Conservation (phyloP, 768 basidiomycete species). For the Leucocoprinus leucothites region DNA sequence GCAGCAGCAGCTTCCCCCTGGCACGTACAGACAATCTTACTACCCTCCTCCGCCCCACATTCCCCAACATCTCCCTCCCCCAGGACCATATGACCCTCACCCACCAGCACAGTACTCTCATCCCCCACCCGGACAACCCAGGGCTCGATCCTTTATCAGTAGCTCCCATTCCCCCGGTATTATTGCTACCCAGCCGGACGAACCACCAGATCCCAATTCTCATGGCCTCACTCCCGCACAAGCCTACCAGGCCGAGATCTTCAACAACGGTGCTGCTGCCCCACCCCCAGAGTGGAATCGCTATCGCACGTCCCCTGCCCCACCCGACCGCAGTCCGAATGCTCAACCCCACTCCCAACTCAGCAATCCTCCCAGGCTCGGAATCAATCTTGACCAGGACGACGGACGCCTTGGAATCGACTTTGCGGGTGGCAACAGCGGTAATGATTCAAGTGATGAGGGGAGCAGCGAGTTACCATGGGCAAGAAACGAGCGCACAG, state of each 20-base stretch:
- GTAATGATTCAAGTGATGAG: conserved; percentile 38
- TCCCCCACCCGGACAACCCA: conserved; percentile 32
- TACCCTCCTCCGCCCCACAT: conserved; percentile 30
- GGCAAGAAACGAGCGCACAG: conserved; percentile 41
- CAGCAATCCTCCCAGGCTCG: conserved; percentile 33
- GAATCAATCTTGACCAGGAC: conserved; percentile 46
- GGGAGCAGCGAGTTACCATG: conserved; percentile 58
- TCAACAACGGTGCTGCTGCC: conserved; percentile 39
- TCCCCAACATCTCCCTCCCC: conserved; percentile 20
- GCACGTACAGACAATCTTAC: conserved; percentile 35
- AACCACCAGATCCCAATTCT: conserved; percentile 50
- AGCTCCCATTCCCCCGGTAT: conserved; percentile 34
- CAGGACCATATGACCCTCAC: conserved; percentile 24
- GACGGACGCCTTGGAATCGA: conserved; percentile 59
- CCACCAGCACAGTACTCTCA: conserved; percentile 24
- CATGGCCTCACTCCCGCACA: conserved; percentile 71
- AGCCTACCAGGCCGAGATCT: conserved; percentile 77
- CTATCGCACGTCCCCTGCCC: conserved; percentile 25
- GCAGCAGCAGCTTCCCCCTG: conserved; percentile 18
- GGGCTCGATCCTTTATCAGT: conserved; percentile 50
- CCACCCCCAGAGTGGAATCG: conserved; percentile 26
- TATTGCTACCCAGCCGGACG: conserved; percentile 42
- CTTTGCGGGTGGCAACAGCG: conserved; percentile 39
- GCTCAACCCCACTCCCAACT: conserved; percentile 19
- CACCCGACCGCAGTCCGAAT: conserved; percentile 21